Evolutionary conservation across 148 eudicot genomes (phyloP), one percentile per base, ranked within the genome.

Genomic region (Persicaria maculosa): DNA sequence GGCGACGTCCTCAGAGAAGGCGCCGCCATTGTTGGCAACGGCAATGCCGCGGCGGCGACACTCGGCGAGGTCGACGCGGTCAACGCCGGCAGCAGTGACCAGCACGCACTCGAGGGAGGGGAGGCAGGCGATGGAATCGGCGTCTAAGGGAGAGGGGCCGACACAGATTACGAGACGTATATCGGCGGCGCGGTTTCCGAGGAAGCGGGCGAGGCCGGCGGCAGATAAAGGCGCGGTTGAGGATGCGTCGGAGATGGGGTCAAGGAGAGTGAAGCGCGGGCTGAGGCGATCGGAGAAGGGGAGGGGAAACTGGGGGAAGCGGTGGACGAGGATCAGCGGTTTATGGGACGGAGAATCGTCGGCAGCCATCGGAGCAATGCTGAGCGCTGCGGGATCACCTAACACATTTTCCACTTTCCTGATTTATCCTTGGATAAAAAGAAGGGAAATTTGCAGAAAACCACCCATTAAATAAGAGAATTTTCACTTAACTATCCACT

Each of bases 1-100:
- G 1, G 93, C 93, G 1, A 58, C 87, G 68, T 89, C 98, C 9
- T 78, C 96, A 2, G 96, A 83, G 68, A 88, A 93, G 0, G 88
- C 81, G 4, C 84, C 93, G 5, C 93, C 94, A 46, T 85, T 83
- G 73, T 80, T 88, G n/a, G 90, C 77, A 44, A 93, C 86, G 0
- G 71, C 67, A 17, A 93, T 74, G 4, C 85, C 85, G 2, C 98
- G 86, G 64, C 88, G 88, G 62, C 85, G 83, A 74, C 94, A 91
- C 74, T 84, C 92, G 40, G 76, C 75, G 22, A 93, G 77, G 72
- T 91, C 92, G 9, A 93, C 11, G 50, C 85, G 91, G 80, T 91
- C 82, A 17, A 82, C 52, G 43, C 98, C 98, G 44, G 83, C 85
- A 58, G 76, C 53, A 61, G 83, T 7, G 43, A 78, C 74, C 5